Conservation (phyloP, 1,284 basidiomycete genomes). For the Bondarzewia mesenterica region DNA sequence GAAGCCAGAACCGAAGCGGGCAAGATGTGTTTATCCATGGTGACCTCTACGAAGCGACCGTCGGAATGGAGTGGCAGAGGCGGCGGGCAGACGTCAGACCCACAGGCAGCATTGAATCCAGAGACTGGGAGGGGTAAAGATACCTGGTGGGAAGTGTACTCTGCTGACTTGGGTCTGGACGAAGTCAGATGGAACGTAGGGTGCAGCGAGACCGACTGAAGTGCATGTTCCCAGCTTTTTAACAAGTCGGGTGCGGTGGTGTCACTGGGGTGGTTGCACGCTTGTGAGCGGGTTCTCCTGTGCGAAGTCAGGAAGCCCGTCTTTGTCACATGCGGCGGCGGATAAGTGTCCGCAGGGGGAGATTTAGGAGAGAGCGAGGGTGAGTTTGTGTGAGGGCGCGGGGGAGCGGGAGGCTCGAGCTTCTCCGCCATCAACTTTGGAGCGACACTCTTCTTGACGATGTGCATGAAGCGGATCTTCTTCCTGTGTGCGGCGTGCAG, state of each 20-base stretch:
- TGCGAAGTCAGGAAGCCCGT: not conserved
- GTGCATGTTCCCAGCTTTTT: not conserved
- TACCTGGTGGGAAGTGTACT: not conserved
- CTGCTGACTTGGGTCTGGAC: not conserved
- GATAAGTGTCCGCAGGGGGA: not conserved
- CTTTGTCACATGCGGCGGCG: not conserved
- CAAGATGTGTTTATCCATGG: not conserved
- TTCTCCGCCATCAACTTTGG: slow-evolving; percentile 53
- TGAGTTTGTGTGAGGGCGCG: not conserved
- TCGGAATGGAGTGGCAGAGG: not conserved
- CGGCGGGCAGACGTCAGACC: not conserved
- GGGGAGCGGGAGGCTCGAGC: slow-evolving; percentile 33
- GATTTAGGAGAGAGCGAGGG: not conserved
- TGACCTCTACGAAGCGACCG: not conserved
- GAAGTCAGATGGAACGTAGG: not conserved
- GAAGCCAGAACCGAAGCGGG: slow-evolving; percentile 1
- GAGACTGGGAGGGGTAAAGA: not conserved
- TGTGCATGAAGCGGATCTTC: slow-evolving; percentile 57
- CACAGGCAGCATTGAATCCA: not conserved
- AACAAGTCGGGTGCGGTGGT: not conserved
- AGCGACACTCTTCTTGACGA: slow-evolving; percentile 59
- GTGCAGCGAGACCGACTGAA: not conserved
- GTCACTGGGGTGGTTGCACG: not conserved
- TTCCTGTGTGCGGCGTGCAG: slow-evolving; percentile 56
- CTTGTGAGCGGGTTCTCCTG: not conserved